These are phyloP conservation scores for Calocera cornea DNA, from an alignment of 768 basidiomycete genomes.

Conservation along the genomic window DNA sequence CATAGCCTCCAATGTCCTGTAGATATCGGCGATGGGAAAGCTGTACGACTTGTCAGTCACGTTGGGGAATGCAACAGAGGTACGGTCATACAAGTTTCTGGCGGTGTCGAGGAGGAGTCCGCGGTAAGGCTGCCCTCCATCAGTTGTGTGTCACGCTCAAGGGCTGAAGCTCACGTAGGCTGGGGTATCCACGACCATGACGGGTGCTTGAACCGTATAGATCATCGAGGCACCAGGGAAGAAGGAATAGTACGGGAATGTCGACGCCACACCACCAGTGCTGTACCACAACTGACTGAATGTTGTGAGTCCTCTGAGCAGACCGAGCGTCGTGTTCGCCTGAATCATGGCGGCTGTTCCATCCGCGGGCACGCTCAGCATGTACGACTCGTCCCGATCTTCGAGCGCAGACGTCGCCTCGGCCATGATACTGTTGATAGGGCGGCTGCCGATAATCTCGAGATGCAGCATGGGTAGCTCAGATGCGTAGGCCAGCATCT, in stretches of 20 bases:
- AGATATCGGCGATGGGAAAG: slow-evolving; percentile 50
- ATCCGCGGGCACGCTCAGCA: slow-evolving; percentile 39
- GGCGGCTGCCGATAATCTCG: slow-evolving; percentile 1
- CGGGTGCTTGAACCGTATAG: slow-evolving; percentile 43
- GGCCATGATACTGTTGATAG: slow-evolving; percentile 2
- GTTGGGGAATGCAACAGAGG: neutral
- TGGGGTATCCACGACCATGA: slow-evolving; percentile 50
- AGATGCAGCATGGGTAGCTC: slow-evolving; percentile 5
- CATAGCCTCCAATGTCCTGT: slow-evolving; percentile 62
- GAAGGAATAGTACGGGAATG: neutral
- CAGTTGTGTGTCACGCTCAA: neutral
- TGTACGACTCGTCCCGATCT: slow-evolving; percentile 35
- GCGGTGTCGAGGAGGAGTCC: slow-evolving; percentile 73
- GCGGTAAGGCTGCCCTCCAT: slow-evolving; percentile 43
- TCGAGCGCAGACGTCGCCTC: slow-evolving; percentile 8
- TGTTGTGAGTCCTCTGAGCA: slow-evolving; percentile 59
- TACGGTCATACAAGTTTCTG: slow-evolving; percentile 48
- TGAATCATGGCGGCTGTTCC: slow-evolving; percentile 41
- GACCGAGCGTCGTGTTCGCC: slow-evolving; percentile 43
- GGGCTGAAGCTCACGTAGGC: slow-evolving; percentile 40
- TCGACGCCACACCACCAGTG: slow-evolving; percentile 5
- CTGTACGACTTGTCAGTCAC: slow-evolving; percentile 21
- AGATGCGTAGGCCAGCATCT: slow-evolving; percentile 4
- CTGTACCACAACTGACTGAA: slow-evolving; percentile 57
- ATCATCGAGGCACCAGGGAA: slow-evolving; percentile 18